These are phyloP conservation scores for Neopestalotiopsis sp. DNA, from an alignment of 2,329 filamentous ascomycete species.

Conservation along the genomic window DNA sequence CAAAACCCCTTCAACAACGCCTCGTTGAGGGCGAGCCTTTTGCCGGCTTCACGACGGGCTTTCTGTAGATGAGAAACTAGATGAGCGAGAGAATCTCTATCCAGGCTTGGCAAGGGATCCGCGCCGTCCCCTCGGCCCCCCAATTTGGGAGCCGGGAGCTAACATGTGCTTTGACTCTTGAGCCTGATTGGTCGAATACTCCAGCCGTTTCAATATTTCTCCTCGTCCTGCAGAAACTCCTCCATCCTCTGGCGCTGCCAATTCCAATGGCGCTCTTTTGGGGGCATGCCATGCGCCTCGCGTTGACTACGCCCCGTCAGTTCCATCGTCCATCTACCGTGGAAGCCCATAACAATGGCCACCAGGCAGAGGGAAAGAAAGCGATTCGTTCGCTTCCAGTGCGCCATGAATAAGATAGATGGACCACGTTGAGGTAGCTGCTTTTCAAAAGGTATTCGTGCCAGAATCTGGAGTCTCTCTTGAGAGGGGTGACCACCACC, in stretches of 20 bases:
- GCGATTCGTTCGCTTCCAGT: background rate
- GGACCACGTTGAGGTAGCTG: background rate
- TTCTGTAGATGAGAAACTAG: background rate
- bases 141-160: background rate
- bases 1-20: background rate
- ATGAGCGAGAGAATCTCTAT: background rate
- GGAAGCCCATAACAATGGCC: background rate
- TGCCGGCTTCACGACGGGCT: background rate
- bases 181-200: background rate
- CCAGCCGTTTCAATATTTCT: conserved; percentile 1
- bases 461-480: background rate
- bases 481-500: background rate
- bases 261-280: background rate
- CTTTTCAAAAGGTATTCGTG: background rate
- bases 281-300: background rate
- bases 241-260: background rate
- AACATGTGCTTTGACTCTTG: background rate
- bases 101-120: background rate
- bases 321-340: background rate
- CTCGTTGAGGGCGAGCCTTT: background rate
- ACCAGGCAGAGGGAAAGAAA: background rate
- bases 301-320: background rate
- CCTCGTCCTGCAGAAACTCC: background rate
- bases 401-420: too few relatives aligned
- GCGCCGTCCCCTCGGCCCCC: background rate